Base-by-base conservation (phyloP, 371 early-diverging fungal species). In the Lichtheimia hyalospora region DNA sequence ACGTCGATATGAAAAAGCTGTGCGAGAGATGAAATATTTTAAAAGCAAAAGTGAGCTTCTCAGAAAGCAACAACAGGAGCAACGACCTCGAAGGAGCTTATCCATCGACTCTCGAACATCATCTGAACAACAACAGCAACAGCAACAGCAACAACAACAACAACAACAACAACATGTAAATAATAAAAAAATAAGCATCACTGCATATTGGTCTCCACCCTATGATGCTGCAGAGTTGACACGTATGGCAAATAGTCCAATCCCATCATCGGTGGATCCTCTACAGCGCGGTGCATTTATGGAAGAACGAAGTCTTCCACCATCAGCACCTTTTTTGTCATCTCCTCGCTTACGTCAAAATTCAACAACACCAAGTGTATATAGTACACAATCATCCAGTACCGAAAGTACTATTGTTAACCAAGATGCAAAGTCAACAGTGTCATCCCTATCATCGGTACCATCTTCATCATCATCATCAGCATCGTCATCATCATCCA, bases 11-110 rank as follows among this genome's bases (percentile, higher is more conserved):
- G 79, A 79, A 51, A 79, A 79, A 43, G 79, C 79, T 2, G 79
- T 79, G 12, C 64, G 79, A 10, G 79, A 79, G 51, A 75, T 75
- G 76, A 76, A 79, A 20, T 79, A 75, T 34, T 79, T 75, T 39
- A 67, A 70, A 54, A 73, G 67, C 52, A 71, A 74, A 46, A 41
- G 43, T 15, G 70, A 75, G 54, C 14, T 53, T 13, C 54, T 62
- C 44, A 60, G 57, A 44, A 56, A 62, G 49, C 55, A 55, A 34
- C 54, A 59, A 34, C 23, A 52, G 28, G 27, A 42, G 23, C 54
- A 20, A 50, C 59, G 64, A 18, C 54, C 60, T 5, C 20, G 43
- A 20, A 54, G 66, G 24, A 67, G 68, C 16, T 52, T 59, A 16
- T 67, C 67, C 3, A 67, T 62, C 28, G 67, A 56, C 20, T 67